A percentile compares a stretch with the other conserved stretches of the same genome.
These are phyloP conservation scores for Euphorbia schlechtendalii DNA, from an alignment of 441 rosid species.

Conservation along the genomic window DNA sequence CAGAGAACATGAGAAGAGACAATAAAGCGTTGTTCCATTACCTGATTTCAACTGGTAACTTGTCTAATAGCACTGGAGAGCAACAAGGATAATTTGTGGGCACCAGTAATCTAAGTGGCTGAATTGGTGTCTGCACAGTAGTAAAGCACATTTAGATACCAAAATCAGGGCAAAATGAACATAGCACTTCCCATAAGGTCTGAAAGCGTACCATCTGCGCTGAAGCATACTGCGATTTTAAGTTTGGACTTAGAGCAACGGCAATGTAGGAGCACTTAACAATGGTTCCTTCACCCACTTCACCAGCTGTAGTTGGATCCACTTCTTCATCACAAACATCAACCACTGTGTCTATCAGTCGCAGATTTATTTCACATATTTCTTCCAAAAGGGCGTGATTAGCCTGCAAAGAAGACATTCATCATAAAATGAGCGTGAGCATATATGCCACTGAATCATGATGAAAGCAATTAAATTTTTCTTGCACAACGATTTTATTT, in stretches of 20 bases:
- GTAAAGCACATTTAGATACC: constrained; percentile 15
- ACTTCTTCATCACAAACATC: constrained; percentile 75
- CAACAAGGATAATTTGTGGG: constrained; percentile 82
- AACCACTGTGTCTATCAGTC: constrained; percentile 84
- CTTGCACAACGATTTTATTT: background rate
- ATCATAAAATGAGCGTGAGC: background rate
- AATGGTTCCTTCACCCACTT: constrained; percentile 76
- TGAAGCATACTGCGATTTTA: constrained; percentile 72
- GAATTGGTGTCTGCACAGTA: constrained; percentile 74
- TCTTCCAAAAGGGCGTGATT: constrained; percentile 74
- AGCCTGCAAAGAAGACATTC: constrained; percentile 40
- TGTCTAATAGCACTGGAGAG: constrained; percentile 73
- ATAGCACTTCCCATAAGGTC: constrained; percentile 2
- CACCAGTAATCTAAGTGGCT: constrained; percentile 74
- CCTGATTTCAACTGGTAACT: constrained; percentile 57
- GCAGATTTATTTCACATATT: constrained; percentile 77
- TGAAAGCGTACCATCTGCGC: constrained; percentile 53
- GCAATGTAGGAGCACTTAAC: constrained; percentile 79
- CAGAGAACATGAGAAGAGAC: background rate
- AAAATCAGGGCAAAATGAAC: background rate
- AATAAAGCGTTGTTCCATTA: constrained; percentile 3
- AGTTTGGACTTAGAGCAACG: constrained; percentile 72
- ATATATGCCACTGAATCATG: background rate
- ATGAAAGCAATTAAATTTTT: background rate
- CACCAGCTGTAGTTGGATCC: constrained; percentile 54